Conservation (phyloP, 768 basidiomycete genomes). For the Rhizopogon rudus region DNA sequence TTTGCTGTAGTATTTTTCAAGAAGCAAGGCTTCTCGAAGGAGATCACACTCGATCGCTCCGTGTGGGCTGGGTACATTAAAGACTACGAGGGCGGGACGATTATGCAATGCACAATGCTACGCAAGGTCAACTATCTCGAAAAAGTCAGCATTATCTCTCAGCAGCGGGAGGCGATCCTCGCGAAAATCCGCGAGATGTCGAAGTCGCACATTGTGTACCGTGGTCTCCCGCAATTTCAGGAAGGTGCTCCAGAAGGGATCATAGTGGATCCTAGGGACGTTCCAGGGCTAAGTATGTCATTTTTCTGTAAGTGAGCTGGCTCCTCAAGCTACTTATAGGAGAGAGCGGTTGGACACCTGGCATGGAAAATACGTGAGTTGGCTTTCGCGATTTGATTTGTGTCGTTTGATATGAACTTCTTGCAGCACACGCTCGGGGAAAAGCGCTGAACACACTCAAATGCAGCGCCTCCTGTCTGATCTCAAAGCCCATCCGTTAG, state of each 20-base stretch:
- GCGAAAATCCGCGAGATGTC: conserved; percentile 85
- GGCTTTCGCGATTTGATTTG: neutral
- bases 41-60: conserved; percentile 86
- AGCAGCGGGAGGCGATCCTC: conserved; percentile 87
- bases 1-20: conserved; percentile 99
- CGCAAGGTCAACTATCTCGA: conserved; percentile 86
- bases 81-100: conserved; percentile 98
- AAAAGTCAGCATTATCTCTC: conserved; percentile 66
- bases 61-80: conserved; percentile 99
- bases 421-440: conserved; percentile 37
- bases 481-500: conserved; percentile 67
- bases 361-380: conserved; percentile 69
- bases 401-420: conserved; percentile 6
- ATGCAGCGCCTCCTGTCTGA: conserved; percentile 80
- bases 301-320: conserved; percentile 1
- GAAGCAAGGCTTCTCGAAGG: conserved; percentile 98
- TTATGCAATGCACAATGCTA: conserved; percentile 99
- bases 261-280: conserved; percentile 63
- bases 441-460: conserved; percentile 52
- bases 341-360: conserved; percentile 90
- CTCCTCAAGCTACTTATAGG: conserved; percentile 36
- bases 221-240: conserved; percentile 74
- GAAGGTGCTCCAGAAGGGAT: conserved; percentile 47
- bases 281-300: conserved; percentile 81
- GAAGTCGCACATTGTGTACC: conserved; percentile 79